These are phyloP conservation scores for Prosopis cineraria DNA, from an alignment of 306 rosid species.

Conservation along the genomic window DNA sequence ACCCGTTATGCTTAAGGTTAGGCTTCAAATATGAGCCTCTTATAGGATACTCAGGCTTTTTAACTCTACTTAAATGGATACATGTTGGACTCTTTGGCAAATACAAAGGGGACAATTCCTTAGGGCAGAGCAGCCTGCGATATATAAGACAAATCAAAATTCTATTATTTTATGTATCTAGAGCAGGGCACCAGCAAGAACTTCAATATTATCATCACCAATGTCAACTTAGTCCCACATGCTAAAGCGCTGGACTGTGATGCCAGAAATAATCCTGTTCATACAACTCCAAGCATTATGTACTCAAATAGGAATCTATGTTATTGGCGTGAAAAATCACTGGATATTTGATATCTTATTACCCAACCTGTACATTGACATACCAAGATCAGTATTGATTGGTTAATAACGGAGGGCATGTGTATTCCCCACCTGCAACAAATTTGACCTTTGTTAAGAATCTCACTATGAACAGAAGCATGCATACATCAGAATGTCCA, in stretches of 20 bases:
- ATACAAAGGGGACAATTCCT: constrained; percentile 95
- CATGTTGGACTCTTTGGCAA: constrained; percentile 84
- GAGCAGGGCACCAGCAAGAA: constrained; percentile 73
- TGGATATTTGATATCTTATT: constrained; percentile 28
- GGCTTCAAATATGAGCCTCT: too few species aligned
- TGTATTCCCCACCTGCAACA: constrained; percentile 76
- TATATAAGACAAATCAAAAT: too few species aligned
- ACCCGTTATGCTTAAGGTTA: too few species aligned
- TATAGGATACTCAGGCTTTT: too few species aligned
- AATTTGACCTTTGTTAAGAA: constrained; percentile 1
- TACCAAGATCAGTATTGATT: constrained; percentile 73
- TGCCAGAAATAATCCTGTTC: constrained; percentile 78
- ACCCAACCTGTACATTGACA: constrained; percentile 99
- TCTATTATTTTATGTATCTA: too few species aligned
- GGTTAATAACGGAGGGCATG: constrained; percentile 65
- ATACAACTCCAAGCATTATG: background rate
- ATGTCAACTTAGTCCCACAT: constrained; percentile 64
- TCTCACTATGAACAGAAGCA: background rate
- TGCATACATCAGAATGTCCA: background rate
- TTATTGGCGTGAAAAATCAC: background rate
- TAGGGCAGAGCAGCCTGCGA: constrained; percentile 95
- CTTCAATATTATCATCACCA: constrained; percentile 70
- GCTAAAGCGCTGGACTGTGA: constrained; percentile 63
- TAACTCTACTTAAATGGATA: too few species aligned
- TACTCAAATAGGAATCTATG: background rate